Conservation (phyloP, 257 asterid genomes). For the Prunella vulgaris region DNA sequence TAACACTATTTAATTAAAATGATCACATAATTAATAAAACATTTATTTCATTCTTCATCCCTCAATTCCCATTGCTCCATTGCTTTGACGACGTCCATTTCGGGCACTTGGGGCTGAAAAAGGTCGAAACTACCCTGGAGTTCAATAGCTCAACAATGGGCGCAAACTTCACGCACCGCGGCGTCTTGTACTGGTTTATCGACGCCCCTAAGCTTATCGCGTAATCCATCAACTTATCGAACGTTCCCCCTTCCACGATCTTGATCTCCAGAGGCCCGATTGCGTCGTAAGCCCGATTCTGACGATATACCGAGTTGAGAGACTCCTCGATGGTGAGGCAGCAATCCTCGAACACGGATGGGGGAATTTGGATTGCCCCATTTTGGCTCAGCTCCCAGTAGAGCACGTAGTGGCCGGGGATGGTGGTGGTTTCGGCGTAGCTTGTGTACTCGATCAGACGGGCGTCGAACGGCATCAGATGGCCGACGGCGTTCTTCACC, state of each 20-base stretch:
- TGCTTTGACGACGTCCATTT: constrained; percentile 65
- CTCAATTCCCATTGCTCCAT: constrained; percentile 67
- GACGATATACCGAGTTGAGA: constrained; percentile 72
- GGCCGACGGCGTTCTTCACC: constrained; percentile 55
- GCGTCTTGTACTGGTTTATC: constrained; percentile 87
- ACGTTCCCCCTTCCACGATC: constrained; percentile 69
- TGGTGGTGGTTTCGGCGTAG: constrained; percentile 58
- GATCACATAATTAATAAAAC: constrained; percentile 29
- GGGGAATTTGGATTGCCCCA: constrained; percentile 58
- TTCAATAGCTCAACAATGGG: constrained; percentile 77
- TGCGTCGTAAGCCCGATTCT: constrained; percentile 66
- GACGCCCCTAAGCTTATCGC: constrained; percentile 87
- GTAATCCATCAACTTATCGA: constrained; percentile 91
- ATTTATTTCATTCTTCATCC: constrained; percentile 21
- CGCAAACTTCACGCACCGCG: constrained; percentile 72
- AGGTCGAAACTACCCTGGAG: constrained; percentile 46
- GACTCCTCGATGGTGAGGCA: constrained; percentile 83
- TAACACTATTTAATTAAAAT: constrained; percentile 31
- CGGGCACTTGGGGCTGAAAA: constrained; percentile 84
- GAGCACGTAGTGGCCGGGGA: constrained; percentile 83
- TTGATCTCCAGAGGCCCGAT: constrained; percentile 90
- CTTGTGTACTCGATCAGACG: constrained; percentile 70
- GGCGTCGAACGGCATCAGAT: constrained; percentile 63
- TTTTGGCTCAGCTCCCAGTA: constrained; percentile 67
- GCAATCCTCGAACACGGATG: constrained; percentile 80